Percentiles rank a stretch among this genome's conserved stretches.
These are phyloP conservation scores for Collybiopsis luxurians DNA, from an alignment of 768 basidiomycete genomes.

Conservation along the genomic window DNA sequence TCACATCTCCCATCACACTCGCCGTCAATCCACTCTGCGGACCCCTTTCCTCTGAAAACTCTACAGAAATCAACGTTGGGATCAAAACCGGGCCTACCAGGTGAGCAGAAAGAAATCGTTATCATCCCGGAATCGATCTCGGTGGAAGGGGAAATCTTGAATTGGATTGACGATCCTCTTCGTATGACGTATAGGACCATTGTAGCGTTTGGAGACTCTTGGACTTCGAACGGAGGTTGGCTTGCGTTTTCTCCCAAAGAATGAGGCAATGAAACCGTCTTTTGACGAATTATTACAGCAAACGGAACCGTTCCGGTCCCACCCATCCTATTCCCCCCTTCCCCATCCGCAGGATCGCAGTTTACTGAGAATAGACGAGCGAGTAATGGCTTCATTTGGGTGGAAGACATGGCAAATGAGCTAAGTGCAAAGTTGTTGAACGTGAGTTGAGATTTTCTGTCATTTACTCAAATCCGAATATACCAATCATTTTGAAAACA, in stretches of 20 bases:
- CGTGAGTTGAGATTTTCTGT: slow-evolving; percentile 9
- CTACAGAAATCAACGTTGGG: slow-evolving; percentile 25
- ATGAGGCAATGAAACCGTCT: too few relatives aligned
- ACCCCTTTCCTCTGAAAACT: slow-evolving; percentile 18
- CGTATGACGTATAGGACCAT: slow-evolving; percentile 24
- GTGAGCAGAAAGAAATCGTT: slow-evolving; percentile 8
- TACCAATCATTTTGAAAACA: neutral
- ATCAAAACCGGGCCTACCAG: slow-evolving; percentile 21
- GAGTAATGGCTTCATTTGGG: slow-evolving; percentile 30
- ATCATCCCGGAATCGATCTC: neutral
- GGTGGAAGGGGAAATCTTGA: too few relatives aligned
- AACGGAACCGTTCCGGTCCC: slow-evolving; percentile 30
- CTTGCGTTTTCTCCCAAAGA: too few relatives aligned
- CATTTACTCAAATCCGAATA: neutral
- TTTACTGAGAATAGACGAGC: slow-evolving; percentile 25
- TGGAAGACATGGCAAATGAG: slow-evolving; percentile 25
- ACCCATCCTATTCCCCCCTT: slow-evolving; percentile 27
- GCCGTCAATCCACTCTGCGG: slow-evolving; percentile 26
- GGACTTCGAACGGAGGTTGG: slow-evolving; percentile 27
- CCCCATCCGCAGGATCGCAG: slow-evolving; percentile 28
- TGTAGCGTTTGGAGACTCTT: slow-evolving; percentile 29
- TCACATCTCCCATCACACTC: slow-evolving; percentile 22
- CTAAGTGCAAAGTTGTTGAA: slow-evolving; percentile 28
- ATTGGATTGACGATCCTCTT: too few relatives aligned
- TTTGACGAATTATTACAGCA: slow-evolving; percentile 12